Evolutionary conservation across 2,329 filamentous ascomycete genomes (phyloP).

Genomic region (Hymenoscyphus fraxineus): DNA sequence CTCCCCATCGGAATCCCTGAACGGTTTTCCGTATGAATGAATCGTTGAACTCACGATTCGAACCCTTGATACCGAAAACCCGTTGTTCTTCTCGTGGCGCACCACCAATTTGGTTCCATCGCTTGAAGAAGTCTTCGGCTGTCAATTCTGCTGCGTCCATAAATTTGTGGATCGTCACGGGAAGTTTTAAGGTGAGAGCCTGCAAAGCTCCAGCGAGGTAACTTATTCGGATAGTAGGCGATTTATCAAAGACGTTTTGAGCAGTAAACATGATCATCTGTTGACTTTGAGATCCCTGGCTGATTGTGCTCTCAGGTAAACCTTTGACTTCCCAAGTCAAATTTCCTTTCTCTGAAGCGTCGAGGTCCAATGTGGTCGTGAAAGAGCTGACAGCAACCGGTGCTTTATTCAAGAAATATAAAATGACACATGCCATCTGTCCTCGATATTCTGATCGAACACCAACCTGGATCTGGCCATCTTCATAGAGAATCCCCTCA

Average conservation of each 20-base stretch:
- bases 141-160: slow-evolving; percentile 88
- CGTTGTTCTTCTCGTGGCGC: slow-evolving; percentile 81
- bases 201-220: slow-evolving; percentile 93
- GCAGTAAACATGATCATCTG: slow-evolving; percentile 95
- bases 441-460: slow-evolving; percentile 90
- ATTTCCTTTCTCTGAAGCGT: slow-evolving; percentile 58
- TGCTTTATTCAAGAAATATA: slow-evolving; percentile 95
- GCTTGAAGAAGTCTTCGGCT: slow-evolving; percentile 95
- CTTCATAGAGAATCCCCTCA: slow-evolving; percentile 91
- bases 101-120: slow-evolving; percentile 97
- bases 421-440: slow-evolving; percentile 91
- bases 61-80: slow-evolving; percentile 67
- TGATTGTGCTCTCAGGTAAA: slow-evolving; percentile 78
- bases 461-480: slow-evolving; percentile 89
- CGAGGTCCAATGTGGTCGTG: slow-evolving; percentile 87
- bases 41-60: slow-evolving; percentile 62
- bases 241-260: slow-evolving; percentile 73
- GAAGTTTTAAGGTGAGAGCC: slow-evolving; percentile 85
- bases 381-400: slow-evolving; percentile 82
- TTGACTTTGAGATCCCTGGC: slow-evolving; percentile 73
- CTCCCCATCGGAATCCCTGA: slow-evolving; percentile 83
- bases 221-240: slow-evolving; percentile 88
- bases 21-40: slow-evolving; percentile 69
- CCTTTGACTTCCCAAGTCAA: slow-evolving; percentile 85
- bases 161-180: slow-evolving; percentile 87